phyloP scores from a whole-genome alignment of 208 protist species.

The Naegleria gruberi region DNA sequence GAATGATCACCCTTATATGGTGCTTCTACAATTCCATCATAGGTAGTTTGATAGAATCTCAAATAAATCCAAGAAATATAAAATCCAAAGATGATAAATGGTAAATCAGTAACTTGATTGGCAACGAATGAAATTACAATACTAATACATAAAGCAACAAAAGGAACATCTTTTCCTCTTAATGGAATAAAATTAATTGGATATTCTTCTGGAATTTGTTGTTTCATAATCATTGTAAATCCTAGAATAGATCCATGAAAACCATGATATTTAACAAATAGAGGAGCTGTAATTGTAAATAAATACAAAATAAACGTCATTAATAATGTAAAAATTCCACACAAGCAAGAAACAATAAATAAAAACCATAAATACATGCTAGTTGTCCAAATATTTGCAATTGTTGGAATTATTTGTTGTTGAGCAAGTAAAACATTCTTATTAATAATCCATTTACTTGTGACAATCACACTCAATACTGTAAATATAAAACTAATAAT shows the following conservation, averaged over 20 bases:
- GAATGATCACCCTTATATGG: neutral
- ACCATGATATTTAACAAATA: neutral
- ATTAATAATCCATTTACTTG: slow-evolving; percentile 4
- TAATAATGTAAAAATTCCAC: neutral
- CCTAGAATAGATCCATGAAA: neutral
- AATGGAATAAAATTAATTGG: neutral
- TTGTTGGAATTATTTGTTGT: neutral
- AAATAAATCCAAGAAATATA: neutral
- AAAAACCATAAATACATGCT: slow-evolving; percentile 5
- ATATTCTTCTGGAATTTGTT: slow-evolving; percentile 14
- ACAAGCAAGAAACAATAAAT: neutral
- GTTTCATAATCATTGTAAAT: slow-evolving; percentile 4
- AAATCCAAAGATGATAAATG: neutral
- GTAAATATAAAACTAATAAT: neutral
- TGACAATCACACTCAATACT: neutral
- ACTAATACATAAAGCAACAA: neutral
- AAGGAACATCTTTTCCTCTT: neutral
- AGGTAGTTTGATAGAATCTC: neutral
- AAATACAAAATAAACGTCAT: neutral
- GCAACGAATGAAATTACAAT: neutral
- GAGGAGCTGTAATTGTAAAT: neutral
- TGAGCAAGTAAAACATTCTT: neutral
- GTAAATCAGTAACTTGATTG: slow-evolving; percentile 1
- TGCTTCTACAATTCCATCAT: neutral
- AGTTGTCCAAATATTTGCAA: neutral